Conservation (phyloP, 108 stramenopile species). For the Cyclostephanos tholiformis region DNA sequence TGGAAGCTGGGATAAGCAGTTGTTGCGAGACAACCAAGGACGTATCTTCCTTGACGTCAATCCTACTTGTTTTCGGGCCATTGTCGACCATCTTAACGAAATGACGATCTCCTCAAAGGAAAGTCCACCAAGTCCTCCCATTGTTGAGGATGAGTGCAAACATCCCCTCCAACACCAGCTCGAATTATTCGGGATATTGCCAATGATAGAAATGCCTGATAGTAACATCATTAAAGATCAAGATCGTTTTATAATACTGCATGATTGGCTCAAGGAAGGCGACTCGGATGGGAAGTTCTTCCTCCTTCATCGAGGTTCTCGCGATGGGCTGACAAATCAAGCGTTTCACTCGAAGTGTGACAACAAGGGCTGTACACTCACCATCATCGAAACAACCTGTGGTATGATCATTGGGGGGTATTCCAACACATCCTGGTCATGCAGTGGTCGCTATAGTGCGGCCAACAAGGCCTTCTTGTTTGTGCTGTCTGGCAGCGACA, state of each 20-base stretch:
- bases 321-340: conserved; percentile 13
- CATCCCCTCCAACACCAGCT: conserved; percentile 25
- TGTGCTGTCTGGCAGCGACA: conserved; percentile 11
- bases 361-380: conserved; percentile 18
- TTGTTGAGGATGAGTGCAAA: conserved; percentile 29
- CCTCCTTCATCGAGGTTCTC: conserved; percentile 28
- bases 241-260: background rate
- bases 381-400: conserved; percentile 22
- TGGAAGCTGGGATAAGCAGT: conserved; percentile 22
- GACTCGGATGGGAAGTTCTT: conserved; percentile 15
- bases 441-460: background rate
- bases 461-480: conserved; percentile 33
- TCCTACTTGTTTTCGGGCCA: background rate
- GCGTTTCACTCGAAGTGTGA: conserved; percentile 31
- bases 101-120: conserved; percentile 9
- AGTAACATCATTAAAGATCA: conserved; percentile 18
- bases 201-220: background rate
- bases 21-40: conserved; percentile 12
- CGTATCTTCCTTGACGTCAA: conserved; percentile 32
- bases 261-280: conserved; percentile 24
- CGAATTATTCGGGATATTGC: conserved; percentile 25
- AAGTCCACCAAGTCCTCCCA: conserved; percentile 5
- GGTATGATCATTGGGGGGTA: conserved; percentile 25
- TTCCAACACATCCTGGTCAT: conserved; percentile 12
- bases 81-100: conserved; percentile 22